These are phyloP conservation scores for Pyrus hybrid DNA, from an alignment of 331 rosid genomes.

Conservation along the genomic window DNA sequence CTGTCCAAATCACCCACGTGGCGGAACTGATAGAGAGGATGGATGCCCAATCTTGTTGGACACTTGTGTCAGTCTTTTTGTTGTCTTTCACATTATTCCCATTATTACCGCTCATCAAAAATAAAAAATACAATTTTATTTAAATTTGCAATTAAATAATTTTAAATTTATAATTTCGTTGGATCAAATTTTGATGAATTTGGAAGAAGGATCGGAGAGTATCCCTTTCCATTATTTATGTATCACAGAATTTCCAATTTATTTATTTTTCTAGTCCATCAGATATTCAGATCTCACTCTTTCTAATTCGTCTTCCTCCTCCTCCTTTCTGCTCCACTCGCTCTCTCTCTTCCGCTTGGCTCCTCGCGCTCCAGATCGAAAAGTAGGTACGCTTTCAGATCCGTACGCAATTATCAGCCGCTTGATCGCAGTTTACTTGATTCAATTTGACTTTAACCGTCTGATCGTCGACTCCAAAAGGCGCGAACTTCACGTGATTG, in stretches of 20 bases:
- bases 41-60: not conserved
- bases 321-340: constrained; percentile 3
- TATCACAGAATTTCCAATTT: not conserved
- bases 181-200: too few species aligned
- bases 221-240: not conserved
- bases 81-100: constrained; percentile 5
- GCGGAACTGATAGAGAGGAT: not conserved
- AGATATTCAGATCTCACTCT: constrained; percentile 56
- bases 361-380: constrained; percentile 21
- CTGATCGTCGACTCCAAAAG: not conserved
- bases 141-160: not conserved
- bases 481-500: not conserved
- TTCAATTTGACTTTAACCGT: constrained; percentile 9
- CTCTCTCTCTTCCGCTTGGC: constrained; percentile 17
- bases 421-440: not conserved
- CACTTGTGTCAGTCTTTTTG: not conserved
- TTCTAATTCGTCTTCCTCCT: constrained; percentile 2
- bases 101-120: not conserved
- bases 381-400: constrained; percentile 24
- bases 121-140: not conserved
- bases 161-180: too few species aligned
- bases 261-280: constrained; percentile 20
- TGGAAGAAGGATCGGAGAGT: too few species aligned
- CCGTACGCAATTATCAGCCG: not conserved
- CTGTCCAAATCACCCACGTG: not conserved